Evolutionary conservation across 257 asterid genomes (phyloP).

Genomic region (Capsicum baccatum): DNA sequence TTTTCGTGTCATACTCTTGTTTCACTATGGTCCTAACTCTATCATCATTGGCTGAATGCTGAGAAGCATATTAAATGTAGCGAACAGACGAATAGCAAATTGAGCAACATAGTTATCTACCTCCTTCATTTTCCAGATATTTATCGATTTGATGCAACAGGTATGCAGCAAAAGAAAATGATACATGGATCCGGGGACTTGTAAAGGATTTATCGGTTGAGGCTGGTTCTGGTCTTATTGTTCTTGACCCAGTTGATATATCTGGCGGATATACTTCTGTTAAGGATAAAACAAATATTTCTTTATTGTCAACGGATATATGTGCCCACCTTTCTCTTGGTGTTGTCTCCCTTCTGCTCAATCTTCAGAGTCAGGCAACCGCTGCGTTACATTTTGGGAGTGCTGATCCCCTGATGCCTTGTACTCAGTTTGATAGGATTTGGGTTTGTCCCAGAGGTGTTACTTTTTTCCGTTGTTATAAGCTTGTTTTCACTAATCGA

Average conservation of each 20-base stretch:
- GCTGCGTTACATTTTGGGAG: constrained; percentile 87
- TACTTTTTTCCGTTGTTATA: constrained; percentile 30
- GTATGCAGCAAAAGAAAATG: constrained; percentile 97
- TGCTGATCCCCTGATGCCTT: constrained; percentile 85
- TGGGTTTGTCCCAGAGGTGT: constrained; percentile 96
- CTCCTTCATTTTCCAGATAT: not conserved
- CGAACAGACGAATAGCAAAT: not conserved
- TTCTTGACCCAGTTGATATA: constrained; percentile 97
- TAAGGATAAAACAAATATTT: constrained; percentile 88
- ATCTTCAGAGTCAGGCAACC: constrained; percentile 87
- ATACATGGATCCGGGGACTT: constrained; percentile 89
- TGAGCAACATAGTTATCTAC: constrained; percentile 6
- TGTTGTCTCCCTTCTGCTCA: constrained; percentile 86
- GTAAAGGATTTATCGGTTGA: constrained; percentile 88
- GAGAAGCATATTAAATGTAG: constrained; percentile 21
- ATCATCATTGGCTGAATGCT: not conserved
- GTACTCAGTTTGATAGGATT: constrained; percentile 85
- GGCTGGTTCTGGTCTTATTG: constrained; percentile 96
- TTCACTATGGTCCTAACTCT: not conserved
- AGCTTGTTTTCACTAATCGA: constrained; percentile 20
- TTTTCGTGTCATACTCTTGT: constrained; percentile 1
- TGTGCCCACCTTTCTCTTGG: constrained; percentile 91
- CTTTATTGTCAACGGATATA: constrained; percentile 76
- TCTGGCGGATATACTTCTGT: constrained; percentile 95
- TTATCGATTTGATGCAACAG: constrained; percentile 47